These are phyloP conservation scores for Hyaloscypha finlandica DNA, from an alignment of 495 filamentous ascomycete genomes.

Conservation along the genomic window DNA sequence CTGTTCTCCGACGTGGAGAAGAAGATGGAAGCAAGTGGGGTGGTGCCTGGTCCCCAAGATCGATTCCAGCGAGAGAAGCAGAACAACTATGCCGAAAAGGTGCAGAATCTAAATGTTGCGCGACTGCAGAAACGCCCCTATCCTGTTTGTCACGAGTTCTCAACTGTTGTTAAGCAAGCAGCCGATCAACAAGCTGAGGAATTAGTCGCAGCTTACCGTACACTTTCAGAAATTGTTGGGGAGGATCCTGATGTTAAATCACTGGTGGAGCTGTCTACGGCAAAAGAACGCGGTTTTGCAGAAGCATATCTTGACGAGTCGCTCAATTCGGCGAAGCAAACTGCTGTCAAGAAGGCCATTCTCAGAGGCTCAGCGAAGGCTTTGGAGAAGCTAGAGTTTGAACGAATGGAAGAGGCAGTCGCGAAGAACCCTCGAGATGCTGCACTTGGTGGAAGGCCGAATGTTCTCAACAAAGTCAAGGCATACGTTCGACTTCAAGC, in stretches of 20 bases:
- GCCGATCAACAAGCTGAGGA: conserved; percentile 67
- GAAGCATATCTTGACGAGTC: conserved; percentile 71
- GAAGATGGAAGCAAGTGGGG: conserved; percentile 42
- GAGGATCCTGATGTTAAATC: conserved; percentile 60
- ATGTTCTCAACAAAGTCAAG: conserved; percentile 83
- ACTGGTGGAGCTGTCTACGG: conserved; percentile 51
- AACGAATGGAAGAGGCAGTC: conserved; percentile 72
- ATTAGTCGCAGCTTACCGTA: conserved; percentile 75
- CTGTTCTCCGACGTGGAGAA: conserved; percentile 70
- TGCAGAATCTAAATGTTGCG: conserved; percentile 72
- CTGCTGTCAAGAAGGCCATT: conserved; percentile 70
- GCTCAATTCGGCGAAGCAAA: conserved; percentile 58
- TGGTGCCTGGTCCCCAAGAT: conserved; percentile 56
- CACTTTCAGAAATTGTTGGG: conserved; percentile 69
- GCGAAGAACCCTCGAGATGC: conserved; percentile 84
- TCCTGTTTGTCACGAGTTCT: conserved; percentile 72
- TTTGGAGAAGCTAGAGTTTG: conserved; percentile 73
- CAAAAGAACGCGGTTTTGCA: conserved; percentile 77
- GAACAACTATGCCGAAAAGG: conserved; percentile 70
- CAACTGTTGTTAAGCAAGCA: conserved; percentile 65
- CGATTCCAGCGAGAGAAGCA: conserved; percentile 79
- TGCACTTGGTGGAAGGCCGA: conserved; percentile 84
- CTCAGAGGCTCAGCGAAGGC: conserved; percentile 73
- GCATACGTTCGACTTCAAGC: conserved; percentile 83
- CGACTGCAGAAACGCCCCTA: conserved; percentile 65